Evolutionary conservation across 345 rosid species (phyloP).

Genomic region (Aurinia saxatilis): DNA sequence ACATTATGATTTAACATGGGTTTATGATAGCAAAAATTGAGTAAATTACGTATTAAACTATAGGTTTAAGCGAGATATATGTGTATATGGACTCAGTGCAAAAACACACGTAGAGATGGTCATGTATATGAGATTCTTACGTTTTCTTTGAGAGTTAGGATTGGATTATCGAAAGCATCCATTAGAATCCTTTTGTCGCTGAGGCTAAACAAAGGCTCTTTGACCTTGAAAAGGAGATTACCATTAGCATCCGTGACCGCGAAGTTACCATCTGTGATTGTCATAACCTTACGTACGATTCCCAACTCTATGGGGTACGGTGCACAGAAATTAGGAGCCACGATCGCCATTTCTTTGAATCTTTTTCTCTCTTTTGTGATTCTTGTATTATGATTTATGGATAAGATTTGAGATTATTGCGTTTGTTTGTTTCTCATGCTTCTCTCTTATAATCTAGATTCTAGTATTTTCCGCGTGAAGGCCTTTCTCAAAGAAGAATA

Average conservation of each 20-base stretch:
- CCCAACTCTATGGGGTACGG: conserved; percentile 30
- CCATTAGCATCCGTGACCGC: conserved; percentile 34
- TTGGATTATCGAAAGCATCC: conserved; percentile 28
- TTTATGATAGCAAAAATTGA: no score
- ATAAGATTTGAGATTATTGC: not conserved
- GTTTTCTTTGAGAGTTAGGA: conserved; percentile 28
- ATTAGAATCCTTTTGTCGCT: conserved; percentile 27
- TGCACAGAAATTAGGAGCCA: conserved; percentile 27
- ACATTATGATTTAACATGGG: no score
- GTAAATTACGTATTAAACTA: no score
- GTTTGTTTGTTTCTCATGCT: not conserved
- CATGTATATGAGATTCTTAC: conserved; percentile 2
- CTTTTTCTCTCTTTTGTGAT: not conserved
- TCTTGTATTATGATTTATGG: not conserved
- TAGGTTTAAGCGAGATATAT: no score
- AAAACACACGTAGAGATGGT: no score
- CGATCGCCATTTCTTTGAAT: conserved; percentile 14
- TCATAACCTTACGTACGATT: conserved; percentile 29
- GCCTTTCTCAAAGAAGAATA: no score
- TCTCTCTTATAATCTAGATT: not conserved
- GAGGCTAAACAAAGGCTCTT: conserved; percentile 18
- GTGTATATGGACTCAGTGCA: no score
- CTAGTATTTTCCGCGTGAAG: no score
- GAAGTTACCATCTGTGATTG: conserved; percentile 35
- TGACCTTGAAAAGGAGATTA: conserved; percentile 33